These are phyloP conservation scores for Acer campestre DNA, from an alignment of 345 rosid species.

Conservation along the genomic window DNA sequence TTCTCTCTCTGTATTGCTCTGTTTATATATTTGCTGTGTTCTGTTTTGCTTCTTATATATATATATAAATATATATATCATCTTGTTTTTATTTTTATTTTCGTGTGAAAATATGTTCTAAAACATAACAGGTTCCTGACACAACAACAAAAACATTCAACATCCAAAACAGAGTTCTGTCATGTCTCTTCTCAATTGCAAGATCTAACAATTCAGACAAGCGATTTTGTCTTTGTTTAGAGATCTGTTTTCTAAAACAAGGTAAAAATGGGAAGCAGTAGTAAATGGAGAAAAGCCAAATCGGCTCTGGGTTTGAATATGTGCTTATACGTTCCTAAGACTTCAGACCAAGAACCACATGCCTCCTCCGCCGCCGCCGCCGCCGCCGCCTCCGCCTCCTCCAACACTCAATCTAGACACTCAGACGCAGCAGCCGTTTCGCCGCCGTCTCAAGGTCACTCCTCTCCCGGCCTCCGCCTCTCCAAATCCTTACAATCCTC, in stretches of 20 bases:
- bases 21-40: not conserved
- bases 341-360: slow-evolving; percentile 46
- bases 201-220: not conserved
- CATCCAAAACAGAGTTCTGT: not conserved
- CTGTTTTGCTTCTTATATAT: not conserved
- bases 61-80: not conserved
- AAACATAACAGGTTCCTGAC: not conserved
- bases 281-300: slow-evolving; percentile 88
- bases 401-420: slow-evolving; percentile 33
- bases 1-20: not conserved
- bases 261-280: slow-evolving; percentile 39
- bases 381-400: not conserved
- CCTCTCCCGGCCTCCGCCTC: slow-evolving; percentile 67
- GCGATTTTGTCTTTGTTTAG: not conserved
- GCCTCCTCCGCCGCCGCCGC: slow-evolving; percentile 23
- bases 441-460: slow-evolving; percentile 35
- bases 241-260: not conserved
- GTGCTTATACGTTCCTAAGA: slow-evolving; percentile 70
- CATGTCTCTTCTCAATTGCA: not conserved
- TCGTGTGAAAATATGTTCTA: not conserved
- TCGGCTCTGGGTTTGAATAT: slow-evolving; percentile 67
- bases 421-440: slow-evolving; percentile 41
- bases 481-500: slow-evolving; percentile 47
- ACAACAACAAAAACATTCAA: not conserved
- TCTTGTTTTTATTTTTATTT: not conserved